Evolutionary conservation across 2,329 filamentous ascomycete species (phyloP).

Genomic region (Aspergillus niger): DNA sequence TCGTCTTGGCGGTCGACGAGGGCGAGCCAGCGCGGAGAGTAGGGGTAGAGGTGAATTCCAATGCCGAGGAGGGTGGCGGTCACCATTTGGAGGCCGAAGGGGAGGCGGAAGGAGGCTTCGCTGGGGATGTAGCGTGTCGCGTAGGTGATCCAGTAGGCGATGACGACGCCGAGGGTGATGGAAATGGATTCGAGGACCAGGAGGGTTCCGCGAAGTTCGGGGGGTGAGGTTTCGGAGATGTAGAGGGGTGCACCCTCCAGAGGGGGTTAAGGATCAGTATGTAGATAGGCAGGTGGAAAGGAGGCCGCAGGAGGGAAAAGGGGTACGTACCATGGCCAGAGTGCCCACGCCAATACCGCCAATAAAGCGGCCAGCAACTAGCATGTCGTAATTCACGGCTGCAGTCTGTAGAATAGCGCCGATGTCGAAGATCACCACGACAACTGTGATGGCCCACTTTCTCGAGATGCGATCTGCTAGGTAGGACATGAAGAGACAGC

Average conservation of each 20-base stretch:
- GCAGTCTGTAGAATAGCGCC: conserved; percentile 47
- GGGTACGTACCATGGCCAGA: conserved; percentile 37
- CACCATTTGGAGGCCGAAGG: conserved; percentile 65
- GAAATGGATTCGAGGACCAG: conserved; percentile 27
- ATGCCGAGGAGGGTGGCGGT: conserved; percentile 62
- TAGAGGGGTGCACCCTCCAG: conserved; percentile 47
- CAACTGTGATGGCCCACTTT: conserved; percentile 43
- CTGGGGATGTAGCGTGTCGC: conserved; percentile 43
- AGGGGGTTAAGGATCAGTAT: not conserved
- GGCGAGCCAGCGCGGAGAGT: conserved; percentile 69
- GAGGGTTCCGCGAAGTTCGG: conserved; percentile 25
- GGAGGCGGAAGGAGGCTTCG: conserved; percentile 46
- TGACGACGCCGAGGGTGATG: conserved; percentile 28
- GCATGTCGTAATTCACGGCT: conserved; percentile 26
- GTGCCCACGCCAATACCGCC: conserved; percentile 42
- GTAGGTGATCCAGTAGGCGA: conserved; percentile 47
- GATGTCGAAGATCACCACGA: conserved; percentile 40
- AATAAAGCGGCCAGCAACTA: conserved; percentile 40
- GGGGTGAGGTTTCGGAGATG: conserved; percentile 50
- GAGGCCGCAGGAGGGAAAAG: not conserved
- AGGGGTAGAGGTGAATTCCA: conserved; percentile 65
- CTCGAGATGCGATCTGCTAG: conserved; percentile 43
- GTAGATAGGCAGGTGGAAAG: not conserved
- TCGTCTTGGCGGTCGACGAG: conserved; percentile 69
- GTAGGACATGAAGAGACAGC: conserved; percentile 44